Evolutionary conservation across 108 stramenopile species (phyloP), one percentile per base, ranked within the genome.

Genomic region (Discostella pseudostelligera): DNA sequence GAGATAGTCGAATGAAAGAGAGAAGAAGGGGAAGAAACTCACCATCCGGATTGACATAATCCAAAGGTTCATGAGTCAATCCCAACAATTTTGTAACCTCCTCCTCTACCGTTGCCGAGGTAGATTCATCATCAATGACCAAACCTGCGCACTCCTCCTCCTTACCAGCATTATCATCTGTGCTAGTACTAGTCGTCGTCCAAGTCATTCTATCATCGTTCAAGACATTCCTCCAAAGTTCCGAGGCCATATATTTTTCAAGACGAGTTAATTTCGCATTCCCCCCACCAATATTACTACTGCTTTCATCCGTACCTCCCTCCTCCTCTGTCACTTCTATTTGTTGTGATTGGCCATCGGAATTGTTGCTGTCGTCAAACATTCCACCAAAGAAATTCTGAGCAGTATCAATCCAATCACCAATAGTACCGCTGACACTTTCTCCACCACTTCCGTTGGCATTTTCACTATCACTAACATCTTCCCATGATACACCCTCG

Each of bases 141-240:
- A 71, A 51, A 7, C 70, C 65, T 32, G 48, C 54, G 39, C 69
- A 78, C 28, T 67, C 65, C 44, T 25, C 47, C 5, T 48, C 39
- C 2, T 69, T 39, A 46, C 39, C 32, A 32, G 3, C 32, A 3
- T 69, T 39, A 46, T 49, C 32, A 32, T 32, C 32, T 5, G 32
- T 32, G 32, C n/a, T n/a, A n/a, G 32, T 32, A 32, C 32, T 32
- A 4, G 3, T 32, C 5, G 3, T 32, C 5, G 3, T 53, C 47
- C 43, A 75, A 3, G 67, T 68, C 74, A 75, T 75, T n/a, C 35
- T 50, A 0, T 61, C 59, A 64, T 68, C 48, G 42, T 56, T 47
- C 49, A 67, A 36, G 7, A 63, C 25, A 42, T n/a, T 36, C 51
- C 62, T 47, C 74, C 74, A 75, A n/a, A 75, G 21, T 37, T 61